Evolutionary conservation across 1,284 basidiomycete genomes (phyloP).

Genomic region (Boletus mariae): DNA sequence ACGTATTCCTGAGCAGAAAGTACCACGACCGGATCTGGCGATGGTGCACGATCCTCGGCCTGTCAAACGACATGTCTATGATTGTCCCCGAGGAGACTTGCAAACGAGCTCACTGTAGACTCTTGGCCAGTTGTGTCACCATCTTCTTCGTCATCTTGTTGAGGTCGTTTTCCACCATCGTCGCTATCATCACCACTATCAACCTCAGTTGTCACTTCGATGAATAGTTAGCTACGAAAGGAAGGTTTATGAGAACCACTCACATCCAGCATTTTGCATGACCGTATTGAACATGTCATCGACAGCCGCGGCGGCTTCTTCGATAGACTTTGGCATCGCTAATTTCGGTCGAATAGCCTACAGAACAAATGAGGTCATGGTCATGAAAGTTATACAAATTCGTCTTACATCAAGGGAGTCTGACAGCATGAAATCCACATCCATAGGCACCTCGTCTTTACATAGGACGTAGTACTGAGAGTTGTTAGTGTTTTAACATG

Average conservation of each 20-base stretch:
- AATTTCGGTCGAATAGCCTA: constrained; percentile 81
- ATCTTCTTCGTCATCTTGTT: constrained; percentile 55
- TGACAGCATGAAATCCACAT: constrained; percentile 94
- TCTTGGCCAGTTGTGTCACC: constrained; percentile 43
- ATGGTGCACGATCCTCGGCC: constrained; percentile 65
- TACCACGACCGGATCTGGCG: constrained; percentile 74
- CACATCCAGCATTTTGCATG: constrained; percentile 57
- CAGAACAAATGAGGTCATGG: constrained; percentile 8
- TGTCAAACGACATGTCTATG: constrained; percentile 27
- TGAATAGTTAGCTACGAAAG: constrained; percentile 8
- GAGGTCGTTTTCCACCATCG: constrained; percentile 54
- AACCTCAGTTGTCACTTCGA: constrained; percentile 44
- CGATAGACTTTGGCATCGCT: constrained; percentile 64
- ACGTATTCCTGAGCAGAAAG: constrained; percentile 64
- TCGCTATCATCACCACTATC: constrained; percentile 73
- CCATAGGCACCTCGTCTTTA: constrained; percentile 90
- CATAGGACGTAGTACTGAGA: constrained; percentile 80
- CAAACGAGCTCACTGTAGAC: constrained; percentile 46
- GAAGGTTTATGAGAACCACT: constrained; percentile 18
- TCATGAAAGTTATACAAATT: background rate
- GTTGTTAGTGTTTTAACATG: constrained; percentile 9
- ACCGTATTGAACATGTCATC: constrained; percentile 81
- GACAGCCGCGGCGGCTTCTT: constrained; percentile 82
- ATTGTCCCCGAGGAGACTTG: background rate
- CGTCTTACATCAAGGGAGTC: constrained; percentile 83